Evolutionary conservation across 176 grass and related monocot genomes (phyloP), one percentile per base, ranked within the genome.

Genomic region (Themeda triandra): DNA sequence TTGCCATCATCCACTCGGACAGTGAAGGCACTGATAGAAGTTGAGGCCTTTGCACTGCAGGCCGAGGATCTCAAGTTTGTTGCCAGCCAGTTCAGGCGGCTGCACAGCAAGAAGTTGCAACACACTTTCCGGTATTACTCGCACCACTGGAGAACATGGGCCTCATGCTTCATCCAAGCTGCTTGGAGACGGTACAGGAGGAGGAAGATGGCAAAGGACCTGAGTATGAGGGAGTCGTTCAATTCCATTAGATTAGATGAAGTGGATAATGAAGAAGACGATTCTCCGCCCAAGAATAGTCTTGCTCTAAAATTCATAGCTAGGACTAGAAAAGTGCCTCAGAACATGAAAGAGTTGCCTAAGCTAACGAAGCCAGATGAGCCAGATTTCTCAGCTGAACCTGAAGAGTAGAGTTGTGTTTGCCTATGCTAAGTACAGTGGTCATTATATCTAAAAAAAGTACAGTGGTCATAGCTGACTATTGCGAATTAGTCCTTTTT

Each of bases 51-150:
- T 31, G 71, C 91, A 58, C 87, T 98, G 15, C 87, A 78, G 67
- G 93, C 96, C 1, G 96, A 98, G 37, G 96, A 98, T 77, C 94
- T 98, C 85, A 98, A 91, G 79, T 94, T 98, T 87, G 96, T 98
- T 3, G 93, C 96, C 3, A 98, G 75, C 59, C 96, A 98, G 69
- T 98, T 98, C 68, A 95, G 96, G 86, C 88, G 96, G 58, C 79
- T 98, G 68, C 96, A 98, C 77, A 98, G 93, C 80, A 95, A 90
- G 79, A 98, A 87, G 64, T 44, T 98, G 76, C 96, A 98, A 32
- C 93, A 98, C 83, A 92, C 96, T 37, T 92, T 95, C 75, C 85
- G 93, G 33, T 91, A 89, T 82, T 91, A 92, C 83, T 98, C 96
- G 0, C 93, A 92, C 60, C 93, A 98, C 30, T 98, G 96, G 96